Evolutionary conservation across 768 basidiomycete genomes (phyloP), one percentile per base, ranked within the genome.

Genomic region (Mycena venus): DNA sequence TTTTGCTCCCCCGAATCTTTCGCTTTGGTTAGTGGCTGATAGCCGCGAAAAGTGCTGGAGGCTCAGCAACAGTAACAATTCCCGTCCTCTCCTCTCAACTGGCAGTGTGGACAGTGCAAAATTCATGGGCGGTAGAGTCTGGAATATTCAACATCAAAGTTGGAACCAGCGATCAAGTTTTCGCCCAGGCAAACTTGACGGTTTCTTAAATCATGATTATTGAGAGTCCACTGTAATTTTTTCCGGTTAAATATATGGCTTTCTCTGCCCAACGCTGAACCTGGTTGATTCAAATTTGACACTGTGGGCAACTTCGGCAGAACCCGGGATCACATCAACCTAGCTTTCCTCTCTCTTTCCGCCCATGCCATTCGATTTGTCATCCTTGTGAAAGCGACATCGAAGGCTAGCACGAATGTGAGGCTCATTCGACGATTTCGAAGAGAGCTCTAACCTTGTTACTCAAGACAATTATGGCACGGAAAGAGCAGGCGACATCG

Each of bases 151-250:
- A 76, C 36, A 83, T 93, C 67, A 92, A 90, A 81, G 84, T 92
- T 59, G 92, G 92, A n/a, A 91, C 90, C 1, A 93, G 91, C 78
- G 91, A 90, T 70, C 84, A 88, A 72, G 79, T 80, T 17, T 90
- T 89, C 77, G 81, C 88, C 42, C 84, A 85, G 68, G 83, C 87
- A 0, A 92, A 84, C 5, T 82, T 92, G 73, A 90, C 88, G 0
- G 90, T 91, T 21, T 38, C 68, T 56, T 76, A 31, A n/a, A 64
- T 32, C 25, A 14, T 66, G 11, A 21, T 36, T 53, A 56, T 21
- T 58, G 12, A n/a, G 12, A 17, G 9, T 14, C 2, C 2, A 23
- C 15, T 63, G 17, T 38, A 40, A 2, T 60, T 11, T 47, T n/a
- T n/a, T n/a, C n/a, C n/a, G n/a, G n/a, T 47, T 61, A 4, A 15